Percentiles rank a stretch among this genome's conserved stretches.
Evolutionary conservation across 2,329 filamentous ascomycete species (phyloP).

Genomic region (Fusarium chuoi): DNA sequence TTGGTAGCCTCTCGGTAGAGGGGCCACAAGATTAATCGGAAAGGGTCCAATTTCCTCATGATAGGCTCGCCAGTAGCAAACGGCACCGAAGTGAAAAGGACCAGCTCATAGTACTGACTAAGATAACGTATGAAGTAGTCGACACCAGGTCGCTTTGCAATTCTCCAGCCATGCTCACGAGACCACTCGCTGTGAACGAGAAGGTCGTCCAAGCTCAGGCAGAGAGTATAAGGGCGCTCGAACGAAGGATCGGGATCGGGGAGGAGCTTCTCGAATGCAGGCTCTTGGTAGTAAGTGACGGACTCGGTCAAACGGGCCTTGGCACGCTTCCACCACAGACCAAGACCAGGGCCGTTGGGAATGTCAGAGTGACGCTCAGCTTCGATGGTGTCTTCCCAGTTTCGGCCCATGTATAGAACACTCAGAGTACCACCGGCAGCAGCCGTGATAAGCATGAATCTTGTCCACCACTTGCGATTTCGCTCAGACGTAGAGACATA

Average conservation of each 20-base stretch:
- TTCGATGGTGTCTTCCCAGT: constrained; percentile 88
- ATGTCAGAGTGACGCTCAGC: constrained; percentile 74
- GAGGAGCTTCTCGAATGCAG: constrained; percentile 91
- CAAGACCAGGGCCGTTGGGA: constrained; percentile 81
- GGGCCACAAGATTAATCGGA: constrained; percentile 94
- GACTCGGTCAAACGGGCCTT: constrained; percentile 79
- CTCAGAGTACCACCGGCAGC: constrained; percentile 66
- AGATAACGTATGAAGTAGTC: constrained; percentile 98
- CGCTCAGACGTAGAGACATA: constrained; percentile 93
- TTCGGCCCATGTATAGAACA: constrained; percentile 81
- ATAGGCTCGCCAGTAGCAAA: constrained; percentile 87
- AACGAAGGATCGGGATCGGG: constrained; percentile 83
- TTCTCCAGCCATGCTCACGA: constrained; percentile 92
- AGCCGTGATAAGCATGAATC: constrained; percentile 75
- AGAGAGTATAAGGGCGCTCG: constrained; percentile 89
- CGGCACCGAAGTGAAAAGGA: constrained; percentile 92
- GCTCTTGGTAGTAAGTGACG: constrained; percentile 94
- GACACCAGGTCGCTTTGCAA: constrained; percentile 92
- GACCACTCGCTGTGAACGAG: constrained; percentile 96
- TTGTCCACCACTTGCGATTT: constrained; percentile 79
- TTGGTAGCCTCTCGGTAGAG: constrained; percentile 96
- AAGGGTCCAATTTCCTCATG: constrained; percentile 93
- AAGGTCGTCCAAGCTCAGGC: constrained; percentile 91
- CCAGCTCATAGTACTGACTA: constrained; percentile 97
- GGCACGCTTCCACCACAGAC: constrained; percentile 82